Conservation (phyloP, 2,329 filamentous ascomycete species). For the Aaosphaeria pasadenensis region DNA sequence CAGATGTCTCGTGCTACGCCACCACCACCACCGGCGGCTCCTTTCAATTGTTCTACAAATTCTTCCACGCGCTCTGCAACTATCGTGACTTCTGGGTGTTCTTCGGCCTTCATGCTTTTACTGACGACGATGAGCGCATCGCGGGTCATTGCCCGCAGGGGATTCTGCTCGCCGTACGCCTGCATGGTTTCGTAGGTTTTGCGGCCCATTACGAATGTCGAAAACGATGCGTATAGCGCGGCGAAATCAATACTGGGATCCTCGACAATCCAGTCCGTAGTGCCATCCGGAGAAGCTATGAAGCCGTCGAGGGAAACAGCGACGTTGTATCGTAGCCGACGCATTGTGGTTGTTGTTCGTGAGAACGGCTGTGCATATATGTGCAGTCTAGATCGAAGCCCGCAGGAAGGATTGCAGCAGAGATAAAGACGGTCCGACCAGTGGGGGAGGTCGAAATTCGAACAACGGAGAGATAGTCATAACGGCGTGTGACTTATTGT, state of each 20-base stretch:
- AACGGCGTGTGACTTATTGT: too few relatives aligned
- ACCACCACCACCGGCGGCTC: background rate
- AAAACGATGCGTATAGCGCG: constrained; percentile 1
- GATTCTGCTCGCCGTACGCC: constrained; percentile 1
- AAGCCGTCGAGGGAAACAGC: constrained; percentile 5
- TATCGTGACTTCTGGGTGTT: background rate
- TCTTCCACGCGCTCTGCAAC: background rate
- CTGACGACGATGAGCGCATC: constrained; percentile 2
- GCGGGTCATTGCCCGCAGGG: background rate
- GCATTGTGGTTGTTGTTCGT: constrained; percentile 1
- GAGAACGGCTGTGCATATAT: background rate
- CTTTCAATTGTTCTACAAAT: background rate
- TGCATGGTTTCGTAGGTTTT: constrained; percentile 4
- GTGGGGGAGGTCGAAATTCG: too few relatives aligned
- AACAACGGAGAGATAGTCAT: too few relatives aligned
- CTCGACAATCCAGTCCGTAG: constrained; percentile 3
- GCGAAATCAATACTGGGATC: constrained; percentile 4
- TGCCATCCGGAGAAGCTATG: constrained; percentile 3
- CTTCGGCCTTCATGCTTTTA: background rate
- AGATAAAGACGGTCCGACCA: too few relatives aligned
- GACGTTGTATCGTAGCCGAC: constrained; percentile 3
- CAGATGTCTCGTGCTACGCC: background rate
- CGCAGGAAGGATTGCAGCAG: too few relatives aligned
- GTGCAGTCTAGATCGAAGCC: too few relatives aligned
- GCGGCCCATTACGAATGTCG: constrained; percentile 5